Evolutionary conservation across 1,139 yeast genomes (phyloP).

Genomic region (Saccharomyces pastorianus): DNA sequence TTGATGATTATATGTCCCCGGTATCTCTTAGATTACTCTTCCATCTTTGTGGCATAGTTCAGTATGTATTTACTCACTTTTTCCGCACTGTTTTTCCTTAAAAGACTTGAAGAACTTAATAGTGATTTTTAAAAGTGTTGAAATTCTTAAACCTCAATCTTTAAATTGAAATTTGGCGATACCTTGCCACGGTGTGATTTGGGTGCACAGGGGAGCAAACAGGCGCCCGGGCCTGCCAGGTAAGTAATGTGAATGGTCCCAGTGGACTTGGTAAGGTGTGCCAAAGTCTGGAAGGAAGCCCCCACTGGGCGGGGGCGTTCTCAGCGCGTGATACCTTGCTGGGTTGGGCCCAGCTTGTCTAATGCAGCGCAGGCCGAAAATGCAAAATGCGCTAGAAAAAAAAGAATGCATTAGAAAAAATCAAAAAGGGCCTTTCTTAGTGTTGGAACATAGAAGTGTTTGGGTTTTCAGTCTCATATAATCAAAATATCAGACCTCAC

Average conservation of each 20-base stretch:
- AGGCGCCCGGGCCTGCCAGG: background rate
- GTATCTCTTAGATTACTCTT: background rate
- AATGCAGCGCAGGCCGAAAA: background rate
- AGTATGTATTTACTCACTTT: slow-evolving; percentile 10
- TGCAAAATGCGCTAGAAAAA: background rate
- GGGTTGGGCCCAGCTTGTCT: background rate
- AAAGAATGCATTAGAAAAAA: background rate
- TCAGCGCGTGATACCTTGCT: background rate
- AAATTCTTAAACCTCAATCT: background rate
- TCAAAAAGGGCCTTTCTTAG: background rate
- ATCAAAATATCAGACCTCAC: too few relatives aligned
- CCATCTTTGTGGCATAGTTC: background rate
- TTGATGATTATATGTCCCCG: background rate
- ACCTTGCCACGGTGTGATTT: background rate
- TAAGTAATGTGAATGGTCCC: background rate
- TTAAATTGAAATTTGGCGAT: background rate
- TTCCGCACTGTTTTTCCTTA: slow-evolving; percentile 11
- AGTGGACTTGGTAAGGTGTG: background rate
- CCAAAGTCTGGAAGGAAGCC: background rate
- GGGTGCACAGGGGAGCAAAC: background rate
- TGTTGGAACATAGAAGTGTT: too few relatives aligned
- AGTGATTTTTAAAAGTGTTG: background rate
- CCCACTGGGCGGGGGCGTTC: background rate
- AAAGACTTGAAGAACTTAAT: background rate
- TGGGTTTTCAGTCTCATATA: too few relatives aligned